Evolutionary conservation across 805 yeast genomes (phyloP), one percentile per base, ranked within the genome.

Genomic region (Yarrowia deformans): DNA sequence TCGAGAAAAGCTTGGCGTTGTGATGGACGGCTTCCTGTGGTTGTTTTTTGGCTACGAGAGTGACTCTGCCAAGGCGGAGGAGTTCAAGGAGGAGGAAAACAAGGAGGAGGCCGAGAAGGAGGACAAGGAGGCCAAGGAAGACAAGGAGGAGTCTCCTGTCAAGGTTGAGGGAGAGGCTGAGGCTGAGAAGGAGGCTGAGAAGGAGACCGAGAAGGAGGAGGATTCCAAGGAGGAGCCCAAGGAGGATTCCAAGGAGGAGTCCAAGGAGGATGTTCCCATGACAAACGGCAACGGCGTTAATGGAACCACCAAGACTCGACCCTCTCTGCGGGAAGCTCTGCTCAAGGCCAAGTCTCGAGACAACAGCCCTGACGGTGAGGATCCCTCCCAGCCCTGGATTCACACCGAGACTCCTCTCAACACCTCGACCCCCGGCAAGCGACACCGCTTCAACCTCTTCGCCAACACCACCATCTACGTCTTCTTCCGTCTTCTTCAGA

Each of bases 401-500:
- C 81, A 87, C 79, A 78, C 83, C 70, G 74, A 58, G 77, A 74
- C 74, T n/a, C 35, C 37, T 12, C 64, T 64, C 37, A 77, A 75
- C 68, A 70, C 40, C 3, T 68, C 55, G 1, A 56, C 46, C 10
- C 72, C 49, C 19, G 66, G 66, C 18, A 60, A 73, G 67, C 75
- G 80, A n/a, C 60, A 81, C 39, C 85, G 83, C 60, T 92, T 81
- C 81, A 93, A 93, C 77, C 78, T 93, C 74, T 95, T 94, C 82
- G 91, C 91, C 71, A 93, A 94, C 78, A 89, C 97, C 5, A 88
- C 93, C 69, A 85, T 93, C 46, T 95, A 95, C 76, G 90, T 93
- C 42, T 93, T 95, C 74, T 86, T 93, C 85, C 90, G 99, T 73
- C 90, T 90, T 73, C 81, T 93, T 77, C 87, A 91, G 72, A 90